These are phyloP conservation scores for Anisodus acutangulus DNA, from an alignment of 257 asterid genomes.

Conservation along the genomic window DNA sequence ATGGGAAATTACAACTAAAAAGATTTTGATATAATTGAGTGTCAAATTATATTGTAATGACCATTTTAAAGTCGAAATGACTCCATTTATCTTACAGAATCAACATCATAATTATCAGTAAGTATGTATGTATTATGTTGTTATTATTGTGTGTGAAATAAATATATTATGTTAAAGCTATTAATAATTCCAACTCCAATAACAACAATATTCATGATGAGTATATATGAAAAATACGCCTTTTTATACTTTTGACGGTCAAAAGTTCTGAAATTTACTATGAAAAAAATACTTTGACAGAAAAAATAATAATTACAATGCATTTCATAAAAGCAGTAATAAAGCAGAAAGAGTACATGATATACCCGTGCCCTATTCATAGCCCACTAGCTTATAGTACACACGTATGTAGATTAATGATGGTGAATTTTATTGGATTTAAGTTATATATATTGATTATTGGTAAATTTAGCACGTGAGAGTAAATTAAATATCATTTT, in stretches of 20 bases:
- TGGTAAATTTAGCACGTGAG: too few species aligned
- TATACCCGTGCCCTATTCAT: slow-evolving; percentile 38
- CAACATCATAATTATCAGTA: neutral
- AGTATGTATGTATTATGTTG: neutral
- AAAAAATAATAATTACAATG: slow-evolving; percentile 24
- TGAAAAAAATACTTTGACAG: neutral
- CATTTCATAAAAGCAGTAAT: neutral
- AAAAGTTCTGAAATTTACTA: slow-evolving; percentile 27
- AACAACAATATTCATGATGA: neutral
- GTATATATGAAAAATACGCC: neutral
- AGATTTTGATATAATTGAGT: slow-evolving; percentile 22
- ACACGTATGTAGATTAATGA: slow-evolving; percentile 2
- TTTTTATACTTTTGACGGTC: slow-evolving; percentile 26
- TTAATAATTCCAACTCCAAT: slow-evolving; percentile 16
- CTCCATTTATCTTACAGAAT: neutral
- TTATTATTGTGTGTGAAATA: neutral
- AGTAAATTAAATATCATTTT: neutral
- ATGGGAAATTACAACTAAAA: slow-evolving; percentile 10
- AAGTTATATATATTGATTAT: too few species aligned
- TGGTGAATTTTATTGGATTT: neutral
- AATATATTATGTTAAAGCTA: neutral
- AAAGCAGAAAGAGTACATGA: slow-evolving; percentile 32
- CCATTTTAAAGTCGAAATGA: neutral
- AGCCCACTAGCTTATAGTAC: slow-evolving; percentile 26
- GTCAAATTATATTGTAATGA: slow-evolving; percentile 27